Conservation (phyloP, 331 rosid species). For the Saraca asoca region DNA sequence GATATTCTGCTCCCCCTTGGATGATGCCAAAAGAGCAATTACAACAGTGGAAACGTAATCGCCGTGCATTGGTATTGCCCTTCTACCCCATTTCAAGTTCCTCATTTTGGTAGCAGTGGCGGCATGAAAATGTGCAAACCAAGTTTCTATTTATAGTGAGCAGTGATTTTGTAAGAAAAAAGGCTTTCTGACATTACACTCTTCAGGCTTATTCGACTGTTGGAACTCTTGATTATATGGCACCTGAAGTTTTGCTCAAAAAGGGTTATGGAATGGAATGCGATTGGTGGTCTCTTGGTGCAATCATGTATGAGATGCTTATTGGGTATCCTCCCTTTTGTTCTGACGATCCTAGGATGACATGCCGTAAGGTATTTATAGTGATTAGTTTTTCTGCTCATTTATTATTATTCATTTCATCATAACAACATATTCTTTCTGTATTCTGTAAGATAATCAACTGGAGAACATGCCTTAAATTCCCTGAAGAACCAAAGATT, state of each 20-base stretch:
- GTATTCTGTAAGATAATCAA: slow-evolving; percentile 72
- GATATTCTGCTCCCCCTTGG: slow-evolving; percentile 75
- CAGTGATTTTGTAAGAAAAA: not conserved
- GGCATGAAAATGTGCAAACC: slow-evolving; percentile 17
- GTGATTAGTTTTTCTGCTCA: slow-evolving; percentile 28
- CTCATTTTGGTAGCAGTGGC: slow-evolving; percentile 14
- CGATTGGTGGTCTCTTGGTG: slow-evolving; percentile 99
- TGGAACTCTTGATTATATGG: slow-evolving; percentile 99
- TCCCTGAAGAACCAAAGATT: slow-evolving; percentile 90
- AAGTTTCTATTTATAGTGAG: not conserved
- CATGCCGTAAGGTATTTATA: slow-evolving; percentile 87
- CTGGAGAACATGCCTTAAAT: slow-evolving; percentile 95
- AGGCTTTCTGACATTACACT: slow-evolving; percentile 22
- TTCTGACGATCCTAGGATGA: slow-evolving; percentile 97
- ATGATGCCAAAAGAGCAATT: slow-evolving; percentile 95
- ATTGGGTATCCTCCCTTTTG: slow-evolving; percentile 97
- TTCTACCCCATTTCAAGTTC: slow-evolving; percentile 36
- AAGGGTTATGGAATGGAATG: slow-evolving; percentile 98
- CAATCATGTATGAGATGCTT: slow-evolving; percentile 98
- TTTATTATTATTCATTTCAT: slow-evolving; percentile 23
- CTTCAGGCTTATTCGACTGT: slow-evolving; percentile 94
- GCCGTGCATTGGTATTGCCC: slow-evolving; percentile 82
- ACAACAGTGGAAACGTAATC: slow-evolving; percentile 97
- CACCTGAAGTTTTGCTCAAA: slow-evolving; percentile 96
- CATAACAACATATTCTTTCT: slow-evolving; percentile 17